phyloP scores from a whole-genome alignment of 2,329 filamentous ascomycete genomes.

The Microdochium nivale region DNA sequence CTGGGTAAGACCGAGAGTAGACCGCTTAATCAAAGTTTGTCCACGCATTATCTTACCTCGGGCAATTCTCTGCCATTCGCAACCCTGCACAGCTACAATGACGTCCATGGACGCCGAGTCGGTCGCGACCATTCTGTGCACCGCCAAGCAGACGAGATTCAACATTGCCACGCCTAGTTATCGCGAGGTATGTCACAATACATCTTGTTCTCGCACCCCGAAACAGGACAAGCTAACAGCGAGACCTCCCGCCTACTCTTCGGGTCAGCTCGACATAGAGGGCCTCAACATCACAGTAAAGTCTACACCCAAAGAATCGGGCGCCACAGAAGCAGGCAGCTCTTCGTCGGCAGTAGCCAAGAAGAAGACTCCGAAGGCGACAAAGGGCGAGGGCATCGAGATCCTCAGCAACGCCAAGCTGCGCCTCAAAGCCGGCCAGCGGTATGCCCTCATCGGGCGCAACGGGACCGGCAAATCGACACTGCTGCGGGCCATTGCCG shows the following conservation, averaged over 20 bases:
- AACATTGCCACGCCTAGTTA: constrained; percentile 47
- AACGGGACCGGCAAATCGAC: constrained; percentile 81
- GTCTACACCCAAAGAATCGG: constrained; percentile 17
- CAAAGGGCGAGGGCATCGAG: constrained; percentile 44
- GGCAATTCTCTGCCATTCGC: not conserved
- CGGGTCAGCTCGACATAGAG: constrained; percentile 56
- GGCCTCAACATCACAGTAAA: constrained; percentile 62
- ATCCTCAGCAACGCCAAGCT: constrained; percentile 63
- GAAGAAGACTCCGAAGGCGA: constrained; percentile 26
- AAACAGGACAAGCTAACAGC: too few species aligned
- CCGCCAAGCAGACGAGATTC: constrained; percentile 60
- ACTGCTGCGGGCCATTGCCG: constrained; percentile 64
- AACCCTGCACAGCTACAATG: constrained; percentile 20
- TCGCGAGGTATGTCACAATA: constrained; percentile 53
- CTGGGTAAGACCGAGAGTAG: too few species aligned
- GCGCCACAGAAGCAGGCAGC: not conserved
- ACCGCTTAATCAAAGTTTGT: too few species aligned
- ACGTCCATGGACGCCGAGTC: constrained; percentile 41
- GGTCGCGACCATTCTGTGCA: constrained; percentile 47
- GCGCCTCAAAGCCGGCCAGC: constrained; percentile 60
- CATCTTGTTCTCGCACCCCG: too few species aligned
- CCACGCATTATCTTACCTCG: too few species aligned
- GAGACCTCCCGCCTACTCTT: too few species aligned
- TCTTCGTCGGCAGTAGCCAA: not conserved
- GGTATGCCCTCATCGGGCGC: constrained; percentile 71